phyloP scores from a whole-genome alignment of 2,329 filamentous ascomycete species.

The Cytospora mali region DNA sequence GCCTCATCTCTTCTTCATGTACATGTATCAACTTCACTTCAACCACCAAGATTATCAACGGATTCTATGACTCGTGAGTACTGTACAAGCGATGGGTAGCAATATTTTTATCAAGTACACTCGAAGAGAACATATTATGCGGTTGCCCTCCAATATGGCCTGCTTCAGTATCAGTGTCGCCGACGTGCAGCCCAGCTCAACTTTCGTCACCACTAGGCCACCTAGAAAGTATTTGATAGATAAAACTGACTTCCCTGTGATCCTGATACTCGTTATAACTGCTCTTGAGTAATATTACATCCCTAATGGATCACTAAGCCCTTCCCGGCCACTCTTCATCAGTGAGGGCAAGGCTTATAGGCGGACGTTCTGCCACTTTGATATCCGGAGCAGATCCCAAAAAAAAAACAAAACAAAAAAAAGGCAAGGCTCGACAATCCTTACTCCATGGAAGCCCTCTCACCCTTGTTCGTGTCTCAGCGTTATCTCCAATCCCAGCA shows the following conservation, averaged over 20 bases:
- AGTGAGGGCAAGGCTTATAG: no score
- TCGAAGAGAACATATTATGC: not conserved
- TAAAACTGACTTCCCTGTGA: not conserved
- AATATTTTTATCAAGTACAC: not conserved
- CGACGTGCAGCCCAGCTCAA: not conserved
- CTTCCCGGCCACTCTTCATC: no score
- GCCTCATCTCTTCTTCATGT: not conserved
- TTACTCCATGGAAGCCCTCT: no score
- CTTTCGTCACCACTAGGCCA: no score
- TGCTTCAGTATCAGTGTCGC: not conserved
- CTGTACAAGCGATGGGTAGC: not conserved
- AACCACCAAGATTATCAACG: not conserved
- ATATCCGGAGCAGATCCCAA: no score
- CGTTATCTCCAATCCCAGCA: not conserved
- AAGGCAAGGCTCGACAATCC: no score
- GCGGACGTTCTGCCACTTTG: no score
- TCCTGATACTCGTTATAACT: not conserved
- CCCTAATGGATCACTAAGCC: no score
- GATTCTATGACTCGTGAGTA: not conserved
- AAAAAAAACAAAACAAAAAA: no score
- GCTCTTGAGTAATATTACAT: no score
- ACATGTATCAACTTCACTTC: not conserved
- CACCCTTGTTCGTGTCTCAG: not conserved
- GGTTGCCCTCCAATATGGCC: not conserved
- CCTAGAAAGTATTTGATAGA: not conserved